Base-by-base conservation (phyloP, 208 protist species). In the Wallacemonas sp. region DNA sequence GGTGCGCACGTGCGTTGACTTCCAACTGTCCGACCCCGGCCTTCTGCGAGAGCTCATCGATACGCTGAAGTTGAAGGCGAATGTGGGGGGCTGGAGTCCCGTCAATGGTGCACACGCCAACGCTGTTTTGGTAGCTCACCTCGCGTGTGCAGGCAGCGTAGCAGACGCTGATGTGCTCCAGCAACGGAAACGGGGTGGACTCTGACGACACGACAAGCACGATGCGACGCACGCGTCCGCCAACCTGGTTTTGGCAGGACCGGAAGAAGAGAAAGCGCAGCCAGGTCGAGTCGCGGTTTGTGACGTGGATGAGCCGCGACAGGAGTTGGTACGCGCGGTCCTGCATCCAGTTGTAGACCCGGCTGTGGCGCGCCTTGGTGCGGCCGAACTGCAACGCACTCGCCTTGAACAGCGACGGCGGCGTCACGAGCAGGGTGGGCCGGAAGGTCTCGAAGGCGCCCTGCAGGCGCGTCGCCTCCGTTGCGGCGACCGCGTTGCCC, bases 261-360 rank as follows among this genome's bases (percentile, higher is more conserved):
- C 76, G 76, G 62, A 94, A 94, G 65, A 96, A 96, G 8, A 93
- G 41, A 39, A 84, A 83, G 29, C 91, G 86, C 47, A 96, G 74
- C 12, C 89, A 32, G 5, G 77, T 47, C 1, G 77, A 90, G 75
- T 96, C 91, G 14, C 81, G 76, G 43, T 69, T 63, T 32, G 87
- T 79, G n/a, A 88, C 65, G 65, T 93, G 85, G 26, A 96, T 92
- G 29, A 92, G 78, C n/a, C 70, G 70, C 21, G 88, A 93, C 17
- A 81, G 81, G 8, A 96, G 70, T 29, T 85, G 79, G 61, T 85
- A 94, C 17, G 78, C 70, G 55, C 65, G 65, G 47, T 83, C 78
- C 64, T 90, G 87, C 43, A 94, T 38, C 80, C 84, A 93, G 33
- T 83, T 81, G 70, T 89, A 88, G 24, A 88, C 16, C n/a, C 36